These are phyloP conservation scores for Pisolithus microcarpus DNA, from an alignment of 768 basidiomycete genomes.

Conservation along the genomic window DNA sequence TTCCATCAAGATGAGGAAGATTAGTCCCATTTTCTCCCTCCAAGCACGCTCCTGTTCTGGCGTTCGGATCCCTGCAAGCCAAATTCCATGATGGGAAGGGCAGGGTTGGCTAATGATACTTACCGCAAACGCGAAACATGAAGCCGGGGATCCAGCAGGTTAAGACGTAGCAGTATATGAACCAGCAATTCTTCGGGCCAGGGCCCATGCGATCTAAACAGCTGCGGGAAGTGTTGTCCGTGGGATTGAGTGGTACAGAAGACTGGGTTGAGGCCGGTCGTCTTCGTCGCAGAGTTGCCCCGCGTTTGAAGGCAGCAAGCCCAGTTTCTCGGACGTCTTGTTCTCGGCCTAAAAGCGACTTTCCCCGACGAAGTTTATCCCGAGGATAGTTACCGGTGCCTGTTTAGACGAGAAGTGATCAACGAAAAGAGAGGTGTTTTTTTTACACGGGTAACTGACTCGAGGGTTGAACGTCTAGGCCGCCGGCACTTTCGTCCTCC, in stretches of 20 bases:
- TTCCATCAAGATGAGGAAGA: conserved; percentile 68
- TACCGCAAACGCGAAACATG: conserved; percentile 72
- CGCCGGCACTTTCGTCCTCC: conserved; percentile 56
- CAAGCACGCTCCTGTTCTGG: conserved; percentile 94
- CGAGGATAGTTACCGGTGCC: conserved; percentile 76
- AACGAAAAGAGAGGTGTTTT: neutral
- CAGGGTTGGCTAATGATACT: conserved; percentile 23
- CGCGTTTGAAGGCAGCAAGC: conserved; percentile 84
- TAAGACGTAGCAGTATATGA: conserved; percentile 84
- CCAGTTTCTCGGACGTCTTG: conserved; percentile 90
- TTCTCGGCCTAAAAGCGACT: conserved; percentile 84
- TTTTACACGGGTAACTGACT: conserved; percentile 44
- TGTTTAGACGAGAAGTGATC: conserved; percentile 18
- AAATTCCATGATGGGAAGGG: conserved; percentile 7
- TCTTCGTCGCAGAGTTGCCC: conserved; percentile 71
- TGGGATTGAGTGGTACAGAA: conserved; percentile 30
- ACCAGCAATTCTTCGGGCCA: conserved; percentile 91
- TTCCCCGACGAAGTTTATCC: conserved; percentile 66
- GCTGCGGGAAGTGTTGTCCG: conserved; percentile 33
- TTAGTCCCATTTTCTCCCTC: conserved; percentile 96
- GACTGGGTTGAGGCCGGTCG: conserved; percentile 39
- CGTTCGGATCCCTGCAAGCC: conserved; percentile 64
- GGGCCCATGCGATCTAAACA: conserved; percentile 72
- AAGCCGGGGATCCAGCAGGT: conserved; percentile 81
- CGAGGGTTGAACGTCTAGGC: conserved; percentile 71